Base-by-base conservation (phyloP, 179 eudicot species). In the Silene noctiflora region DNA sequence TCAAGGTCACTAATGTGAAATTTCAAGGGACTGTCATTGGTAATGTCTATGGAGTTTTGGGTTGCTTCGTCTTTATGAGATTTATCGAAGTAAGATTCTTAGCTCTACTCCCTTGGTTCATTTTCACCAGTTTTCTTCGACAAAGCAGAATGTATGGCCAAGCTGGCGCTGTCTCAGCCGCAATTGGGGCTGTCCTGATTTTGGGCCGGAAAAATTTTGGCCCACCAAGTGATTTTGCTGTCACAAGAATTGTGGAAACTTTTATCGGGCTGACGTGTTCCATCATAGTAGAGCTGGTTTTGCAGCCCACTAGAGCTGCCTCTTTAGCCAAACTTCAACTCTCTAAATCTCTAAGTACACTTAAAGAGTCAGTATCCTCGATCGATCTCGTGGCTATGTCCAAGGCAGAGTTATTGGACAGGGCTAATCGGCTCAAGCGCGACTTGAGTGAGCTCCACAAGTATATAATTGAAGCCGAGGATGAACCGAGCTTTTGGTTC, bases 11-110 rank as follows among this genome's bases (percentile, higher is more conserved):
- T 1, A 92, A 90, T 67, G 68, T 84, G 24, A 89, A 89, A 72
- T 87, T 87, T 64, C 97, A 90, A 65, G 97, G 97, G 25, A 92
- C 97, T 4, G 96, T 88, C 0, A 73, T 91, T 51, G 97, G 97
- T 59, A 81, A 84, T 4, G 90, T 91, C 4, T 92, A 89, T 70
- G 93, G 96, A 64, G 88, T 91, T 0, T 24, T 92, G 44, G 93
- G 93, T 2, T 90, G 92, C 77, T 85, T 89, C 77, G 66, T 92
- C 13, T 89, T 88, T 73, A 83, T 83, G 73, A 85, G 71, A 64
- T 81, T 79, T 65, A 80, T 83, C 6, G 78, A 78, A 76, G 33
- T 88, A 27, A 83, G 91, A 80, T 87, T 92, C 88, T 29, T 92
- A 9, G 82, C 93, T 67, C 91, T 92, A 0, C 86, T 92, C 6